phyloP scores from a whole-genome alignment of 202 grass and related monocot species.

The Eragrostis tef region DNA sequence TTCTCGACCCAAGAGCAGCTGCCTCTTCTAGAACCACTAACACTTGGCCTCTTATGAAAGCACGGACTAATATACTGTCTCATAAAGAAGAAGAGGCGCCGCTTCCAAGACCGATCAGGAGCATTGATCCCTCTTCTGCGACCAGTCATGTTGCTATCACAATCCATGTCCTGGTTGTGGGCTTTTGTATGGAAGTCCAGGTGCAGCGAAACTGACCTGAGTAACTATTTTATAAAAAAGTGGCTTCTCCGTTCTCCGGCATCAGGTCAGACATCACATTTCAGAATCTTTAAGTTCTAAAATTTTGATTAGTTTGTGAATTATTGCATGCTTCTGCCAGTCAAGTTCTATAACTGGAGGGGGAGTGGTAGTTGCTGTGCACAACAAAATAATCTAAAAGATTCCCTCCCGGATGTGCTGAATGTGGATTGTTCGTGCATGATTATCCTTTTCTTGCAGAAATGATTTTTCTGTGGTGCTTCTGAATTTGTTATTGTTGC shows the following conservation, averaged over 20 bases:
- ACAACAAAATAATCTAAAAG: slow-evolving; percentile 31
- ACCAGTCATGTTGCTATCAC: slow-evolving; percentile 43
- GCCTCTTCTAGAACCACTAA: slow-evolving; percentile 27
- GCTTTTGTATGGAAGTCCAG: slow-evolving; percentile 43
- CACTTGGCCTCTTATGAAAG: slow-evolving; percentile 22
- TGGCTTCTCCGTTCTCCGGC: slow-evolving; percentile 23
- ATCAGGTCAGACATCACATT: slow-evolving; percentile 54
- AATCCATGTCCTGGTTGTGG: slow-evolving; percentile 27
- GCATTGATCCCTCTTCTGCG: slow-evolving; percentile 29
- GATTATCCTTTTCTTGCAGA: slow-evolving; percentile 8
- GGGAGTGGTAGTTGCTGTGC: slow-evolving; percentile 44
- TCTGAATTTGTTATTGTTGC: slow-evolving; percentile 2
- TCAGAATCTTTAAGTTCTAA: slow-evolving; percentile 48
- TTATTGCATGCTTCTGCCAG: slow-evolving; percentile 43
- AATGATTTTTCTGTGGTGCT: background rate
- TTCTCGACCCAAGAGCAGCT: slow-evolving; percentile 37
- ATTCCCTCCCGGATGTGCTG: slow-evolving; percentile 44
- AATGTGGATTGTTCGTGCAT: slow-evolving; percentile 29
- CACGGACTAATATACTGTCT: background rate
- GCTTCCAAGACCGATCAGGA: slow-evolving; percentile 4
- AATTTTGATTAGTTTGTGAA: slow-evolving; percentile 31
- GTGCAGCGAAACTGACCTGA: slow-evolving; percentile 56
- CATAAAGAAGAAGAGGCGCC: background rate
- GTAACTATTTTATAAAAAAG: slow-evolving; percentile 17
- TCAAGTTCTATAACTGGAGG: slow-evolving; percentile 17